These are phyloP conservation scores for Magnusiomyces paraingens DNA, from an alignment of 1,139 yeast species.

Conservation along the genomic window DNA sequence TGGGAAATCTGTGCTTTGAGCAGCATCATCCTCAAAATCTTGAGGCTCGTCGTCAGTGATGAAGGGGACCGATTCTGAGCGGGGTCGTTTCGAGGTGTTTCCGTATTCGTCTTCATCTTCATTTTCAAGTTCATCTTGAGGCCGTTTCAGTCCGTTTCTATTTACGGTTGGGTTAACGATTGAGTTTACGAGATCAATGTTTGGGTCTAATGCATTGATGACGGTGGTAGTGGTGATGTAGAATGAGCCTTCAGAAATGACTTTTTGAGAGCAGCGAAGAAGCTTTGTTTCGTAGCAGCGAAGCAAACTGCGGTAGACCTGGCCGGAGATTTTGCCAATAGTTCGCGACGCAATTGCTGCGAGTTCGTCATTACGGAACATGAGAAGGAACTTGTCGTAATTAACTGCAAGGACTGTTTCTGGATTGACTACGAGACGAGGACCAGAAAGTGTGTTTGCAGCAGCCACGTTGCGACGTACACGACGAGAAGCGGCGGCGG, in stretches of 20 bases:
- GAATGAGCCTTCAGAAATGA: slow-evolving; percentile 25
- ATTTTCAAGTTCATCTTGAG: slow-evolving; percentile 21
- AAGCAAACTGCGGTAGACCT: slow-evolving; percentile 57
- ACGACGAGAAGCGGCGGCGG: slow-evolving; percentile 9
- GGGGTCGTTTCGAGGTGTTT: slow-evolving; percentile 16
- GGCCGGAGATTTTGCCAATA: slow-evolving; percentile 62
- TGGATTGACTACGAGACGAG: slow-evolving; percentile 22
- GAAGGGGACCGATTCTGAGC: not conserved
- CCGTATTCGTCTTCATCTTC: slow-evolving; percentile 20
- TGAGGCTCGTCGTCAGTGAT: not conserved
- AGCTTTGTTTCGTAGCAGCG: slow-evolving; percentile 45
- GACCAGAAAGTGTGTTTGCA: slow-evolving; percentile 1
- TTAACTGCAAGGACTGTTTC: slow-evolving; percentile 54
- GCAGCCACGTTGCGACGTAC: slow-evolving; percentile 8
- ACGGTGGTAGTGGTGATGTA: slow-evolving; percentile 33
- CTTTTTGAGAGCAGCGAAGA: slow-evolving; percentile 25
- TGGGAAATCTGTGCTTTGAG: slow-evolving; percentile 20
- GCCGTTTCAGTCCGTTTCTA: slow-evolving; percentile 19
- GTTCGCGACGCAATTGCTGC: slow-evolving; percentile 58
- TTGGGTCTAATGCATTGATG: slow-evolving; percentile 25
- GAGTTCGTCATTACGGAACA: slow-evolving; percentile 58
- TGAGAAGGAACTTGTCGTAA: slow-evolving; percentile 59
- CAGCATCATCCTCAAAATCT: slow-evolving; percentile 21
- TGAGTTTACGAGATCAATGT: slow-evolving; percentile 26
- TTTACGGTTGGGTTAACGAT: slow-evolving; percentile 16